phyloP scores from a whole-genome alignment of 2,329 filamentous ascomycete species.

The Trichoderma citrinoviride region DNA sequence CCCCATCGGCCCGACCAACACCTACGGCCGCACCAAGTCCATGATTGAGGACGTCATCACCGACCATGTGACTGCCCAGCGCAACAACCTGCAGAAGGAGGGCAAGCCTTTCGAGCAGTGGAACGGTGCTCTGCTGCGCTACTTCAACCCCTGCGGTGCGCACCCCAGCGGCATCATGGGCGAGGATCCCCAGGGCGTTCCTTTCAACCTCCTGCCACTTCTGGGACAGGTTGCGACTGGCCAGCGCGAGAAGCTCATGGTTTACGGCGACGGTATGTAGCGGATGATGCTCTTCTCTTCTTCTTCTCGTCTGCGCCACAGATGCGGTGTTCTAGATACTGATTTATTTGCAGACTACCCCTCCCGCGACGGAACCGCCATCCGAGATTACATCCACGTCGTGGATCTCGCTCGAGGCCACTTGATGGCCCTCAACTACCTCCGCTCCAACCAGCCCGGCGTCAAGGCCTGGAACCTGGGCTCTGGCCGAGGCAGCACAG shows the following conservation, averaged over 20 bases:
- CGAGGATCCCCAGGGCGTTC: constrained; percentile 92
- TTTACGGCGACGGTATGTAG: constrained; percentile 85
- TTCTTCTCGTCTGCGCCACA: not conserved
- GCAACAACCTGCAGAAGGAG: constrained; percentile 75
- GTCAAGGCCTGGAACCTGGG: constrained; percentile 96
- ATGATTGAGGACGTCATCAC: constrained; percentile 89
- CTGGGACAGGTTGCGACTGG: constrained; percentile 95
- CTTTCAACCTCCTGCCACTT: constrained; percentile 91
- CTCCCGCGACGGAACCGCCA: constrained; percentile 87
- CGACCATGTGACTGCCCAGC: constrained; percentile 84
- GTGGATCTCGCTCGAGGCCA: constrained; percentile 85
- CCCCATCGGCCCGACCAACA: constrained; percentile 94
- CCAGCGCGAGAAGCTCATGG: constrained; percentile 87
- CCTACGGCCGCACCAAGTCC: constrained; percentile 95
- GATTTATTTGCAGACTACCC: constrained; percentile 66
- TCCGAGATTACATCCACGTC: constrained; percentile 98
- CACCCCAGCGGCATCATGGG: constrained; percentile 97
- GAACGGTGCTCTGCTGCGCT: constrained; percentile 90
- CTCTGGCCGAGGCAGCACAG: constrained; percentile 89
- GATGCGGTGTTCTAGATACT: constrained; percentile 19
- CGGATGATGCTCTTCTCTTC: no score
- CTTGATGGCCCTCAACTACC: constrained; percentile 84
- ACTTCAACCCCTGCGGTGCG: constrained; percentile 96
- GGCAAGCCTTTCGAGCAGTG: constrained; percentile 76
- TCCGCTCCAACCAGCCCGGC: constrained; percentile 78